Percentiles rank a stretch among this genome's conserved stretches.
Conservation (phyloP, 148 eudicot genomes). For the Heliamphora exappendiculata region DNA sequence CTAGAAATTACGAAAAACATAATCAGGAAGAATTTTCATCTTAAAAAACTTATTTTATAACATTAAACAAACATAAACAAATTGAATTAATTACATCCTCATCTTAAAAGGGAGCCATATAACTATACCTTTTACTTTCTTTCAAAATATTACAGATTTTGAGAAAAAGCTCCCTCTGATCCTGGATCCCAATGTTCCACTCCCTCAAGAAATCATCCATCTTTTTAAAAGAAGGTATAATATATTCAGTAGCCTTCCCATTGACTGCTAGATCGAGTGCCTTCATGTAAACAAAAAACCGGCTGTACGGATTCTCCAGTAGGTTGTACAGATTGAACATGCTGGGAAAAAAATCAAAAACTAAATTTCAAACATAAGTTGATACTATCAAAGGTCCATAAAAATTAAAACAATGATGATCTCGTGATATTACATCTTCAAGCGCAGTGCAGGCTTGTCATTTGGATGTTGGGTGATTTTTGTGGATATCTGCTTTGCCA, state of each 20-base stretch:
- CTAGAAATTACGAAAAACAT: neutral
- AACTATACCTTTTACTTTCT: slow-evolving; percentile 66
- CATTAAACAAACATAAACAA: neutral
- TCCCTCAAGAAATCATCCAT: slow-evolving; percentile 77
- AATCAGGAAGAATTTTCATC: neutral
- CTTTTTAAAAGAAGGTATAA: slow-evolving; percentile 70
- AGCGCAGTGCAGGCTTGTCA: slow-evolving; percentile 76
- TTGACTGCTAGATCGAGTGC: slow-evolving; percentile 67
- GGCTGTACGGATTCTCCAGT: slow-evolving; percentile 67
- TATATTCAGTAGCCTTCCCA: slow-evolving; percentile 73
- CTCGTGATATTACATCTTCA: slow-evolving; percentile 54
- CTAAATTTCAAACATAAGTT: neutral
- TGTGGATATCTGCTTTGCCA: slow-evolving; percentile 66
- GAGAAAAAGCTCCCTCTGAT: slow-evolving; percentile 69
- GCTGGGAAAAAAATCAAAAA: slow-evolving; percentile 31
- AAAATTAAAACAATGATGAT: neutral
- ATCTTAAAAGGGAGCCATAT: neutral
- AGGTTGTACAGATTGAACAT: slow-evolving; percentile 88
- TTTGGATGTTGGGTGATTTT: slow-evolving; percentile 65
- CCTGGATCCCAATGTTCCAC: slow-evolving; percentile 77
- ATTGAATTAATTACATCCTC: neutral
- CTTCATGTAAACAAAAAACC: slow-evolving; percentile 76
- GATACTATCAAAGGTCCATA: slow-evolving; percentile 3
- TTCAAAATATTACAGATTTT: slow-evolving; percentile 61
- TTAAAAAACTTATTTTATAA: neutral